Evolutionary conservation across 257 asterid species (phyloP).

Genomic region (Jaltomata sinuosa): DNA sequence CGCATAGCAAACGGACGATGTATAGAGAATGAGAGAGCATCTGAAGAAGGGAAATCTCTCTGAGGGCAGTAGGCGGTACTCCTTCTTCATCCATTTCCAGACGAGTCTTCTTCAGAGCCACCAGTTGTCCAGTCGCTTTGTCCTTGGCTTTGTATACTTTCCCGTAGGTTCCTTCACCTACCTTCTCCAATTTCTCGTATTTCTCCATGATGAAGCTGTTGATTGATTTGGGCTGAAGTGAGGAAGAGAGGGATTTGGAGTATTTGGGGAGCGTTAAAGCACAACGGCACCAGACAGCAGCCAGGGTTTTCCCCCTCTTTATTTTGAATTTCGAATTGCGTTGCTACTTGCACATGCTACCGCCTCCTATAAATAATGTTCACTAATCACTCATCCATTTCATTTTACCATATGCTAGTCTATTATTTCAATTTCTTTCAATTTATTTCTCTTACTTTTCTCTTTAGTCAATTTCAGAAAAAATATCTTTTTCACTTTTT

Average conservation of each 20-base stretch:
- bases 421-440: too few species aligned
- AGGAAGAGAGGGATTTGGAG: background rate
- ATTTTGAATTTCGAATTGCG: slow-evolving; percentile 12
- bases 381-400: too few species aligned
- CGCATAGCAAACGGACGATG: slow-evolving; percentile 78
- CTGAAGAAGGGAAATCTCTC: slow-evolving; percentile 90
- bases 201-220: slow-evolving; percentile 24
- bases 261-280: background rate
- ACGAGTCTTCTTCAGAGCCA: slow-evolving; percentile 91
- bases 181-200: slow-evolving; percentile 92
- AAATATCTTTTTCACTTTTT: too few species aligned
- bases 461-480: too few species aligned
- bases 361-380: background rate
- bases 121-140: slow-evolving; percentile 77
- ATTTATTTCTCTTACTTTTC: too few species aligned
- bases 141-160: slow-evolving; percentile 97
- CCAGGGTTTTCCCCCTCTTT: slow-evolving; percentile 13
- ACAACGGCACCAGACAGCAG: background rate
- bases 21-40: slow-evolving; percentile 93
- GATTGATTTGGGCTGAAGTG: background rate
- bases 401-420: too few species aligned
- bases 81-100: slow-evolving; percentile 99
- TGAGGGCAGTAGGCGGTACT: slow-evolving; percentile 85
- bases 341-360: background rate
- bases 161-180: slow-evolving; percentile 96